These are phyloP conservation scores for Arabidopsis arenosa DNA, from an alignment of 345 rosid genomes.

Conservation along the genomic window DNA sequence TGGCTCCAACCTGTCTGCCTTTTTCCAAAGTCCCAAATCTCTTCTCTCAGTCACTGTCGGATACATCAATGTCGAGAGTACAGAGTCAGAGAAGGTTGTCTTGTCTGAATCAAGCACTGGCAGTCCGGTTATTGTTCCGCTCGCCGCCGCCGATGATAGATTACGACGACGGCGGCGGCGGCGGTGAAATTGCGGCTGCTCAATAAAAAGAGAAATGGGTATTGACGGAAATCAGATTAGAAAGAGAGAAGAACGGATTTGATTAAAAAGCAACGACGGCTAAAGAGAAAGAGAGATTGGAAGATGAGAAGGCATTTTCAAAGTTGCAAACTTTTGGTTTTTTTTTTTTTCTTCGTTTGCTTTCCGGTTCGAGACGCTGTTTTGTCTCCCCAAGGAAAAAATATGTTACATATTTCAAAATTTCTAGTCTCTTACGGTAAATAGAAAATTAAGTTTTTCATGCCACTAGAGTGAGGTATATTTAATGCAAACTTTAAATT, in stretches of 20 bases:
- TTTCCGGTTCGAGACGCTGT: neutral
- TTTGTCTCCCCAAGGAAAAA: neutral
- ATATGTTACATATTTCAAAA: neutral
- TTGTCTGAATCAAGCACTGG: neutral
- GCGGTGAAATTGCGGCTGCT: neutral
- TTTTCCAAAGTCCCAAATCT: neutral
- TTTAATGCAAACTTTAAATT: neutral
- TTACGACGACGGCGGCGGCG: neutral
- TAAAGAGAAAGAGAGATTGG: neutral
- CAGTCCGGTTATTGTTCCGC: neutral
- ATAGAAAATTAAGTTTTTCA: neutral
- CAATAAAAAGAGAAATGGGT: neutral
- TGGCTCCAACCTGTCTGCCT: conserved; percentile 6
- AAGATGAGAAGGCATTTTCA: neutral
- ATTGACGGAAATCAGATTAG: neutral
- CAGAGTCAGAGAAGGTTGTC: neutral
- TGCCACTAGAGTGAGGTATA: neutral
- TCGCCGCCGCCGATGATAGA: neutral
- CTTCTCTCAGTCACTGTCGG: neutral
- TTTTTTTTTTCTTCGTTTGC: neutral
- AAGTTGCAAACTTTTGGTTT: neutral
- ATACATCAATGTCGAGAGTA: neutral
- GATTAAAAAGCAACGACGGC: neutral
- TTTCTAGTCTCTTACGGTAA: neutral
- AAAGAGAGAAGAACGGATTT: neutral